Conservation (phyloP, 1,284 basidiomycete species). For the Naganishia sp. region DNA sequence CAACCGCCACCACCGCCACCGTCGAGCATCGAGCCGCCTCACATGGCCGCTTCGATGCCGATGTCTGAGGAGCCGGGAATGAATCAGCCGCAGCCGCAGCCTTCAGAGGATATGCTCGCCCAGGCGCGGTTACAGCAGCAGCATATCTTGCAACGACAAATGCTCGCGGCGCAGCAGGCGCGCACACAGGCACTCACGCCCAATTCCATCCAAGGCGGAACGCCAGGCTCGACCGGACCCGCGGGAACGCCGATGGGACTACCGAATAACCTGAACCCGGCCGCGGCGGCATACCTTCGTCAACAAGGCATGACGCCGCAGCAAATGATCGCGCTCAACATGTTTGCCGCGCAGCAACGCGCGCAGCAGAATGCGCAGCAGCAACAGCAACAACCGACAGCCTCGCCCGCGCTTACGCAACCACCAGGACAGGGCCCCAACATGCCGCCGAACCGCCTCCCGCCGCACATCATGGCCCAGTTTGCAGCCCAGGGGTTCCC, state of each 20-base stretch:
- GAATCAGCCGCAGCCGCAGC: neutral
- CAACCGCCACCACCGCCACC: slow-evolving; percentile 2
- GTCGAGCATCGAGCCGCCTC: neutral
- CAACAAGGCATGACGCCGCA: slow-evolving; percentile 26
- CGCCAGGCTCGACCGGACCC: neutral
- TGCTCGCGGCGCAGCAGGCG: slow-evolving; percentile 25
- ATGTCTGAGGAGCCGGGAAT: neutral
- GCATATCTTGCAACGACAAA: slow-evolving; percentile 24
- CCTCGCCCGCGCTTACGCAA: too few species aligned
- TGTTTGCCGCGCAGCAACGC: slow-evolving; percentile 15
- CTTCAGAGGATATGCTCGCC: slow-evolving; percentile 18
- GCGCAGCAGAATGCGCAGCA: slow-evolving; percentile 3
- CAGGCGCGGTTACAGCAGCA: slow-evolving; percentile 28
- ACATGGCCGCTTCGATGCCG: neutral
- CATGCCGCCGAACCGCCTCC: slow-evolving; percentile 14
- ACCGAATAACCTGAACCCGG: slow-evolving; percentile 2
- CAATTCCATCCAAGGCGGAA: neutral
- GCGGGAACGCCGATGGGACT: neutral
- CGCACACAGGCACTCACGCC: neutral
- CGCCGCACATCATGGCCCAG: slow-evolving; percentile 16
- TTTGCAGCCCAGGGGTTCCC: slow-evolving; percentile 6
- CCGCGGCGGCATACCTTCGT: slow-evolving; percentile 14
- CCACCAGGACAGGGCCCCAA: neutral
- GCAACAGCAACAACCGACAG: neutral
- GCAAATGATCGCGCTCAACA: slow-evolving; percentile 14